Base-by-base conservation (phyloP, 495 filamentous ascomycete genomes). In the Xylaria longipes region DNA sequence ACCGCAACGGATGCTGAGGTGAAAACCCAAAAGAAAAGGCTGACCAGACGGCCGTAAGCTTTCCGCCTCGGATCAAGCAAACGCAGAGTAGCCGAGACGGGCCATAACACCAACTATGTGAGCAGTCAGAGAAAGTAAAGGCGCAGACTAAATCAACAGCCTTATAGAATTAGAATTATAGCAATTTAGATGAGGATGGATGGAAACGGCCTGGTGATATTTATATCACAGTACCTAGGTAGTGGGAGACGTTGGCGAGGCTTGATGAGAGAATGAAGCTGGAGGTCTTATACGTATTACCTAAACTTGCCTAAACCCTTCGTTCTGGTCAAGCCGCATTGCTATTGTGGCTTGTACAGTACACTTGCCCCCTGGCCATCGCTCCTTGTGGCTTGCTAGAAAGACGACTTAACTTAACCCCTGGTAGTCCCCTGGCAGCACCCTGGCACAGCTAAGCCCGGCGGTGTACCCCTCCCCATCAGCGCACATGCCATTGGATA, bases 41-140 rank as follows among this genome's bases (percentile, higher is more conserved):
- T 9, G 52, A 31, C 25, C 45, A 5, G 15, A 48, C 3, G 22
- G 12, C 9, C 25, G 33, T 29, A 64, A n/a, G 14, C 61, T 64
- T 29, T 43, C 22, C 6, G 41, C 27, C 62, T 29, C 63, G 11
- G n/a, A 20, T 33, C 35, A 56, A 56, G 43, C 65, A 67, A 56
- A 41, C 65, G 11, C 20, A 37, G 46, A 9, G 12, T 22, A 41
- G 46, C 8, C 52, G 37, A 54, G 46, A 35, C 17, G 22, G 33
- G 65, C 33, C 63, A 66, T 66, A 22, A 63, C 33, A 29, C 60
- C 31, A 50, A 43, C 35, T 41, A 5, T 25, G 22, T 54, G 12
- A 56, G 48, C 4, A 29, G 12, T 17, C 35, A 33, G 20, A 52
- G 41, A 22, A 37, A 52, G 45, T 4, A 65, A 46, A 31, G 6